Percentiles rank a stretch among this genome's conserved stretches.
Conservation (phyloP, 208 protist species). For the Strigomonas galati region DNA sequence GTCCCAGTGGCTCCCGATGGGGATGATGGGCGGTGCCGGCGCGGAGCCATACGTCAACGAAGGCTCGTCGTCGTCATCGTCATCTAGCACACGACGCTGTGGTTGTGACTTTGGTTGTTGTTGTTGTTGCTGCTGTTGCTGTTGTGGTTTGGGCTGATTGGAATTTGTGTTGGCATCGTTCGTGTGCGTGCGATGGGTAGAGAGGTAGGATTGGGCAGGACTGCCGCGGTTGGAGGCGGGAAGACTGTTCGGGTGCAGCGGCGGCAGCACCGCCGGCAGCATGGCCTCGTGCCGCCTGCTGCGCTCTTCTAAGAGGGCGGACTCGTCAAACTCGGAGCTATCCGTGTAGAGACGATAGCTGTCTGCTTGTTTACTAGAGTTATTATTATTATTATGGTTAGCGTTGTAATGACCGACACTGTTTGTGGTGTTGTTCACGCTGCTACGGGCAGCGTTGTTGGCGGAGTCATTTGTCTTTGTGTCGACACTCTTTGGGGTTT, state of each 20-base stretch:
- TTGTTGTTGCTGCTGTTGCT: constrained; percentile 2
- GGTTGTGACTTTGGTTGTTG: no score
- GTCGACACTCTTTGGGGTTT: no score
- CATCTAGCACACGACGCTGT: constrained; percentile 9
- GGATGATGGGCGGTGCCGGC: not conserved
- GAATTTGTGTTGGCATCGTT: not conserved
- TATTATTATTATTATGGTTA: not conserved
- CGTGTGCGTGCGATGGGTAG: not conserved
- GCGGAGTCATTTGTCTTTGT: no score
- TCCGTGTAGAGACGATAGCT: no score
- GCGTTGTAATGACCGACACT: no score
- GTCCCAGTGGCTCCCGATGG: not conserved
- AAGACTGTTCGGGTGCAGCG: constrained; percentile 4
- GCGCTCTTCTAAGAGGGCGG: not conserved
- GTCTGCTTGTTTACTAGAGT: not conserved
- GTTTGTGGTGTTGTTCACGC: no score
- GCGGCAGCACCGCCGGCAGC: not conserved
- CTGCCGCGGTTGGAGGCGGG: not conserved
- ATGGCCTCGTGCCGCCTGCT: not conserved
- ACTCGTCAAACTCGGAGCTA: not conserved
- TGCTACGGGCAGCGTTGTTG: no score
- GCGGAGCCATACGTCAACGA: constrained; percentile 27
- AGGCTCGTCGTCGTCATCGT: constrained; percentile 46
- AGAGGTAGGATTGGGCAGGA: not conserved
- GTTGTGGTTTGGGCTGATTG: not conserved